Percentiles rank a stretch among this genome's conserved stretches.
Evolutionary conservation across 768 basidiomycete species (phyloP).

Genomic region (Suillus paluster): DNA sequence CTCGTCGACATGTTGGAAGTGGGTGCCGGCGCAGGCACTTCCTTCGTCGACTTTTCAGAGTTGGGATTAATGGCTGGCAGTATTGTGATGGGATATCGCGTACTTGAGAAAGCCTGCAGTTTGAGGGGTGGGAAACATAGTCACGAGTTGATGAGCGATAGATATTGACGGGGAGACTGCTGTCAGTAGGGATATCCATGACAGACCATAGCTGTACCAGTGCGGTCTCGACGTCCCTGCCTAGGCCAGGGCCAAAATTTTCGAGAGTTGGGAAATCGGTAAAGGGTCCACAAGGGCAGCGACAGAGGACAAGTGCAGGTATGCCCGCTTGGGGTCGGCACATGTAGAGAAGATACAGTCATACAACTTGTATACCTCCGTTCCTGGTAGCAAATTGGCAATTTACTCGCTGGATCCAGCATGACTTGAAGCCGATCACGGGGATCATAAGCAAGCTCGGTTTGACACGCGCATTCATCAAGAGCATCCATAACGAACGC

Average conservation of each 20-base stretch:
- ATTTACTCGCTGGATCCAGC: not conserved
- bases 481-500: not conserved
- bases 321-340: not conserved
- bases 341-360: not conserved
- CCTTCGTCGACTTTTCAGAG: not conserved
- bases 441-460: not conserved
- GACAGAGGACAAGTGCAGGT: not conserved
- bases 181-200: not conserved
- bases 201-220: constrained; percentile 1
- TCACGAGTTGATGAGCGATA: not conserved
- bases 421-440: constrained; percentile 2
- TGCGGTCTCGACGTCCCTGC: not conserved
- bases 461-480: constrained; percentile 1
- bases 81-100: not conserved
- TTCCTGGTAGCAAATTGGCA: constrained; percentile 3
- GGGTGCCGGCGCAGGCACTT: not conserved
- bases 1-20: not conserved
- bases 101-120: constrained; percentile 1
- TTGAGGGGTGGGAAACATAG: not conserved
- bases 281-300: not conserved
- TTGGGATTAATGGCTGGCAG: not conserved
- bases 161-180: not conserved
- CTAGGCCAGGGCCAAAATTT: constrained; percentile 1
- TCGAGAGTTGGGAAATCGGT: not conserved
- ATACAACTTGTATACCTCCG: not conserved